Base-by-base conservation (phyloP, 2,329 filamentous ascomycete species). In the Aspergillus spinulosporus region DNA sequence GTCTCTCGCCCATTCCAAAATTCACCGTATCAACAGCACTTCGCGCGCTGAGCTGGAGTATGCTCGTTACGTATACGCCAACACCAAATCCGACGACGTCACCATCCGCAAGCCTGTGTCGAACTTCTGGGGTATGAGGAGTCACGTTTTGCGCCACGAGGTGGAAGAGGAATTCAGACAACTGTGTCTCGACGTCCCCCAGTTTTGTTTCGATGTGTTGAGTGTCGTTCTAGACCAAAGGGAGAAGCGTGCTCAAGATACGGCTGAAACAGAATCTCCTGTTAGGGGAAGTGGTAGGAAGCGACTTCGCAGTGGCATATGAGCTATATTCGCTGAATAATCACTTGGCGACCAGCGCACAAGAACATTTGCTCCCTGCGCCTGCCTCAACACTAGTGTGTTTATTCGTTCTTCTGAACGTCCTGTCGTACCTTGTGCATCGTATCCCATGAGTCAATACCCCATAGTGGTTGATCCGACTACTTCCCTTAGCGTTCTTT, bases 121-220 rank as follows among this genome's bases (percentile, higher is more conserved):
- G n/a, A 88, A 87, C 53, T 96, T 95, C 79, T 96, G 92, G 92
- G 91, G 91, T 4, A 88, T 84, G 46, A 82, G 89, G 59, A 87
- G 84, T 58, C 91, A 94, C 76, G 87, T 90, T 8, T 78, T 96
- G 61, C 88, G 92, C 14, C 83, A 92, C 74, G 90, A 96, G 74
- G 90, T 92, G 37, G 90, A 95, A 74, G 82, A 84, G 5, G 90
- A 95, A 75, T 96, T 96, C 83, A 86, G 87, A 72, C 74, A 82
- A 44, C 84, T 96, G 74, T 96, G 92, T 76, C 77, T 96, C 71
- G 89, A 96, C 76, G 92, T 87, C 71, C 92, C 92, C 14, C 88
- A 95, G 70, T 97, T 97, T 71, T 89, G 89, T 68, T 97, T 92
- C 78, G 92, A 97, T 73, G 89, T 97, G 54, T 84, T 97, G 58